Percentiles rank a stretch among this genome's conserved stretches.
Evolutionary conservation across 441 rosid species (phyloP).

Genomic region (Hura crepitans): DNA sequence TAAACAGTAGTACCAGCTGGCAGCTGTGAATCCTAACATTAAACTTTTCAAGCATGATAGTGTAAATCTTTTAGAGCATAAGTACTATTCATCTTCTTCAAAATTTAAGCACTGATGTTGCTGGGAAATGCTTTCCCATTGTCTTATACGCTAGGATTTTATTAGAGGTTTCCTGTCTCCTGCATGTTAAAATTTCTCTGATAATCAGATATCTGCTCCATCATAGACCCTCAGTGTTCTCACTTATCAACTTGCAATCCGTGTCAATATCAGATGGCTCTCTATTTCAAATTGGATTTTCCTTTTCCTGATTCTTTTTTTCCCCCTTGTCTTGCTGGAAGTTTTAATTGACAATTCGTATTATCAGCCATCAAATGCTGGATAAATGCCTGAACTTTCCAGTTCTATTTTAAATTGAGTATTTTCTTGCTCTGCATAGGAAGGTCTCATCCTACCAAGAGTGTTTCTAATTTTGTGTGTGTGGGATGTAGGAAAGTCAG

Average conservation of each 20-base stretch:
- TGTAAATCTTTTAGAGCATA: neutral
- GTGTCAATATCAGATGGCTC: neutral
- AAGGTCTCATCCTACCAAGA: neutral
- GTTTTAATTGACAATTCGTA: neutral
- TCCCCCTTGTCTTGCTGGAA: neutral
- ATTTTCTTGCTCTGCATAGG: neutral
- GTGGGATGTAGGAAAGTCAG: no score
- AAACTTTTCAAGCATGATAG: neutral
- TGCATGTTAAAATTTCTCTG: neutral
- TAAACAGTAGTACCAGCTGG: no score
- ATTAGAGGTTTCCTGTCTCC: neutral
- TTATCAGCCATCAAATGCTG: neutral
- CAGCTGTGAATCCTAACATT: neutral
- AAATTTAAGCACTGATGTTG: neutral
- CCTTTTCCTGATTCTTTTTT: neutral
- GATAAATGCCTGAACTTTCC: neutral
- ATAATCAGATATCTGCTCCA: neutral
- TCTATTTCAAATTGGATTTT: neutral
- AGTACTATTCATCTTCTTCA: no score
- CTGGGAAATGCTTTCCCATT: neutral
- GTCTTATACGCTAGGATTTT: neutral
- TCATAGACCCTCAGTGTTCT: neutral
- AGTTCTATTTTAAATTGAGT: neutral
- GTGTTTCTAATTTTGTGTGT: no score
- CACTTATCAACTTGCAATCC: neutral